Percentiles rank a stretch among this genome's conserved stretches.
phyloP scores from a whole-genome alignment of 225 moss, liverwort and hornwort genomes.

The Marchantia paleacea region DNA sequence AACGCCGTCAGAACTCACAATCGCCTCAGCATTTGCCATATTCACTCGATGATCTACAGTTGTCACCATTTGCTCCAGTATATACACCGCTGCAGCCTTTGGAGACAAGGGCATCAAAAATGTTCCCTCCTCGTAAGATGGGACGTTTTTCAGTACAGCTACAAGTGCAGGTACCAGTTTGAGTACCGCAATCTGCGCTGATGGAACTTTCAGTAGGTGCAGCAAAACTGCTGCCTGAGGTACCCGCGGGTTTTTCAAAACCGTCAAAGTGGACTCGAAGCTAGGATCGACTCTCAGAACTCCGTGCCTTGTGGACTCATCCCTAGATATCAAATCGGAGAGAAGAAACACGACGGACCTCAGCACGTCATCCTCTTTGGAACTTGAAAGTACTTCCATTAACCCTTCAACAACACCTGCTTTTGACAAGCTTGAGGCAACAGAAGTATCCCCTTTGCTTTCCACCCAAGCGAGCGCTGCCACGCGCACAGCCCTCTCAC shows the following conservation, averaged over 20 bases:
- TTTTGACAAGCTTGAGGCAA: slow-evolving; percentile 43
- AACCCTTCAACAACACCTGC: slow-evolving; percentile 45
- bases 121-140: slow-evolving; percentile 25
- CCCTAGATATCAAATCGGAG: slow-evolving; percentile 41
- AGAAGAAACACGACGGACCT: slow-evolving; percentile 49
- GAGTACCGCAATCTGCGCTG: slow-evolving; percentile 33
- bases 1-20: slow-evolving; percentile 44
- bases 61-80: slow-evolving; percentile 54
- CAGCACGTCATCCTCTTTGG: slow-evolving; percentile 46
- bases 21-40: slow-evolving; percentile 47
- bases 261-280: slow-evolving; percentile 27
- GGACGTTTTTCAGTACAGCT: slow-evolving; percentile 33
- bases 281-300: slow-evolving; percentile 43
- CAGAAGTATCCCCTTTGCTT: slow-evolving; percentile 36
- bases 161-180: slow-evolving; percentile 45
- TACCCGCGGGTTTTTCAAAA: slow-evolving; percentile 34
- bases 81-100: slow-evolving; percentile 46
- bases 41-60: slow-evolving; percentile 42
- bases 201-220: slow-evolving; percentile 43
- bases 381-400: slow-evolving; percentile 48
- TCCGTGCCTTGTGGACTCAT: slow-evolving; percentile 45
- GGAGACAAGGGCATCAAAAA: slow-evolving; percentile 35
- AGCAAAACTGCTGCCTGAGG: slow-evolving; percentile 54
- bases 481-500: slow-evolving; percentile 46
- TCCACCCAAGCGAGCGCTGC: slow-evolving; percentile 46